Base-by-base conservation (phyloP, 306 rosid genomes). In the Casuarina cunninghamiana region DNA sequence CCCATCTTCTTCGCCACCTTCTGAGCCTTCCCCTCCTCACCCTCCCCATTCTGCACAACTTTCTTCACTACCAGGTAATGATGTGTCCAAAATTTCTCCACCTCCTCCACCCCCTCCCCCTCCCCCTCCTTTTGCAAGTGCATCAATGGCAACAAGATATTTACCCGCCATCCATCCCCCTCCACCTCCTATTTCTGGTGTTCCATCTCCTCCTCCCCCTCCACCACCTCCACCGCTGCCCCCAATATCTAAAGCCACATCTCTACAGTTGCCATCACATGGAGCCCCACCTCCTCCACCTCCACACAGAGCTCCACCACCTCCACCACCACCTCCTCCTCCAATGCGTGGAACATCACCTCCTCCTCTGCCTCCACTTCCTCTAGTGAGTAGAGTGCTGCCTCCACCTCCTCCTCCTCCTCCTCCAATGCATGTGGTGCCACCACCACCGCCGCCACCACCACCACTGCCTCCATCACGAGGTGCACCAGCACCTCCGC, bases 141-240 rank as follows among this genome's bases (percentile, higher is more conserved):
- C 13, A 63, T 81, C 50, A 67, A 58, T 44, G 26, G n/a, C 75
- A 79, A 62, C 70, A 63, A 44, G 60, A 46, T 41, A 26, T 69
- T 77, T 71, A 11, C 73, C 71, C 16, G 12, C 58, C 37, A 71
- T 19, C 0, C 73, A 75, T 2, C 79, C 81, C 3, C 67, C 76
- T 49, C 79, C 79, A 0, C 86, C 79, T 9, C 84, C 82, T n/a
- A 10, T 60, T 11, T 19, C 21, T 15, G 37, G 77, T 10, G 66
- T 80, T 1, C 67, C 85, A 2, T 77, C 85, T 15, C 86, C 87
- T 0, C 82, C 84, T 0, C 90, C 93, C 0, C 85, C 86, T 4
- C 80, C 84, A 43, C 76, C 41, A 55, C 77, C 78, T 11, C 58
- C 70, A 0, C 74, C 75, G 6, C 75, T 78, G 4, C 75, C 83